A percentile compares a stretch with the other conserved stretches of the same genome.
These are phyloP conservation scores for Candida pseudoglaebosa DNA, from an alignment of 805 yeast genomes.

Conservation along the genomic window DNA sequence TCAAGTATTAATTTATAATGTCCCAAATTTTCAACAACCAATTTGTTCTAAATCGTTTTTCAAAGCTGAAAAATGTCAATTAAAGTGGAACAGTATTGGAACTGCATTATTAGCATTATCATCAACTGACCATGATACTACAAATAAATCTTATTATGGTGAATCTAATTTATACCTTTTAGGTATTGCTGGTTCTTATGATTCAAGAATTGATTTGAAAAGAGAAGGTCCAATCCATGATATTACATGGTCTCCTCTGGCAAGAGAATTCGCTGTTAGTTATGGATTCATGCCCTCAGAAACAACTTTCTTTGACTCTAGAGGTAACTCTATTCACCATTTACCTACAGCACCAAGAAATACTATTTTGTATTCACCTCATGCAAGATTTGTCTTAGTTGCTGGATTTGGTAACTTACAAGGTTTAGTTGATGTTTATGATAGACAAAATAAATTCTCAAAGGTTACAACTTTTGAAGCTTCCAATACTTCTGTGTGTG, in stretches of 20 bases:
- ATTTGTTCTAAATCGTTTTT: slow-evolving; percentile 84
- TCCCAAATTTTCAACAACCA: slow-evolving; percentile 72
- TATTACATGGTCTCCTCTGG: slow-evolving; percentile 94
- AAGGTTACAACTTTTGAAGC: slow-evolving; percentile 85
- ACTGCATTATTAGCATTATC: slow-evolving; percentile 92
- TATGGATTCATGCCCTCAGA: slow-evolving; percentile 98
- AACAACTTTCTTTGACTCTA: slow-evolving; percentile 89
- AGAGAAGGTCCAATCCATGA: slow-evolving; percentile 98
- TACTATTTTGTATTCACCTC: slow-evolving; percentile 89
- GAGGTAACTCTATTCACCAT: slow-evolving; percentile 82
- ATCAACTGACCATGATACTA: slow-evolving; percentile 90
- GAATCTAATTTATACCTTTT: slow-evolving; percentile 88
- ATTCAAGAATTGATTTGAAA: slow-evolving; percentile 79
- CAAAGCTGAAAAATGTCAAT: slow-evolving; percentile 90
- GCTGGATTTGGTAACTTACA: slow-evolving; percentile 98
- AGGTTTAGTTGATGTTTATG: slow-evolving; percentile 93
- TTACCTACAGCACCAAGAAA: slow-evolving; percentile 86
- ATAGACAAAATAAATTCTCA: slow-evolving; percentile 79
- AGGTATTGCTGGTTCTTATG: slow-evolving; percentile 90
- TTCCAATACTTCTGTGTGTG: slow-evolving; percentile 91
- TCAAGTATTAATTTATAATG: slow-evolving; percentile 73
- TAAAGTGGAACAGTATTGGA: slow-evolving; percentile 93
- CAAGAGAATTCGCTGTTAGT: slow-evolving; percentile 94
- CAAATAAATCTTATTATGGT: slow-evolving; percentile 94
- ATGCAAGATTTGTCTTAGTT: slow-evolving; percentile 82